Conservation (phyloP, 306 rosid genomes). For the Medicago lupulina region DNA sequence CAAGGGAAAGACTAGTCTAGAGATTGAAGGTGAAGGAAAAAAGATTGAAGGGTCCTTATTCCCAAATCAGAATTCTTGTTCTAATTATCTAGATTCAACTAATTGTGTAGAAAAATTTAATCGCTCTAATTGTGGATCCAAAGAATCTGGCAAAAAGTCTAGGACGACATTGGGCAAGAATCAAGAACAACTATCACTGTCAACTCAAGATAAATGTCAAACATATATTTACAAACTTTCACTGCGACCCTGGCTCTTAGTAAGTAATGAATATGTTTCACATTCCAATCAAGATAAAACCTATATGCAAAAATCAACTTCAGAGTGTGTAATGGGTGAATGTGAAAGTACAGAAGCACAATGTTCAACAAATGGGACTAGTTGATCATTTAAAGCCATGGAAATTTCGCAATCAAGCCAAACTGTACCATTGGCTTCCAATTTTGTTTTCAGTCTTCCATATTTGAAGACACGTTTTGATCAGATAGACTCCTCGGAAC, state of each 20-base stretch:
- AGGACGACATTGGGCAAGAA: constrained; percentile 1
- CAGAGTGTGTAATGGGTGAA: neutral
- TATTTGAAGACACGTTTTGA: constrained; percentile 53
- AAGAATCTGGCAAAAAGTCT: constrained; percentile 11
- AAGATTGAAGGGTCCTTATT: constrained; percentile 27
- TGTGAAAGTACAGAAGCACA: constrained; percentile 13
- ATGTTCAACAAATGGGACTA: constrained; percentile 19
- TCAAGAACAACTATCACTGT: constrained; percentile 28
- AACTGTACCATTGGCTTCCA: constrained; percentile 25
- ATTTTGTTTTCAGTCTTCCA: constrained; percentile 52
- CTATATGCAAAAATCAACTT: constrained; percentile 23
- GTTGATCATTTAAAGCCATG: constrained; percentile 18
- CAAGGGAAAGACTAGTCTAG: neutral
- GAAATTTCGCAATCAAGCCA: constrained; percentile 23
- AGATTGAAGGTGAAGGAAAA: constrained; percentile 27
- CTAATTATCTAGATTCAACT: too few relatives aligned
- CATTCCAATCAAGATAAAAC: constrained; percentile 29
- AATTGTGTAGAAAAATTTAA: too few relatives aligned
- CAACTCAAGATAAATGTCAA: constrained; percentile 24
- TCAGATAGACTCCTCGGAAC: constrained; percentile 45
- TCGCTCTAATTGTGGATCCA: too few relatives aligned
- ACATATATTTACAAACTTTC: constrained; percentile 12
- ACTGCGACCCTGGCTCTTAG: neutral
- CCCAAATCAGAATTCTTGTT: too few relatives aligned
- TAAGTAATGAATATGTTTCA: constrained; percentile 19